Conservation (phyloP, 129 eudicot genomes). For the Centrapalus pauciflorus region DNA sequence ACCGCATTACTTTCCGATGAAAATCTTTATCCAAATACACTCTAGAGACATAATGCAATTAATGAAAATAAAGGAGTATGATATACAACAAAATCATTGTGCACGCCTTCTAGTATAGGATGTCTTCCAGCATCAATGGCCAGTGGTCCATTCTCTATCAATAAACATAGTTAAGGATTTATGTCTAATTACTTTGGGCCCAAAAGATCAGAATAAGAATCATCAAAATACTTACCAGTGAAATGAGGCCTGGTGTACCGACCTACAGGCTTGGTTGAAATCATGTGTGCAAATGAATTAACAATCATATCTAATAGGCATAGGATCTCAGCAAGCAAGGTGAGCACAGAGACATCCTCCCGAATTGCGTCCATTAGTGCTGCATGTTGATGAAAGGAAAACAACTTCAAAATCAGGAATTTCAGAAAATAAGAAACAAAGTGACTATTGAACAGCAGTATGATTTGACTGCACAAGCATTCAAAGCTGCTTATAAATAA, state of each 20-base stretch:
- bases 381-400: conserved; percentile 29
- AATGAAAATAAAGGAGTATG: conserved; percentile 17
- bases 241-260: conserved; percentile 84
- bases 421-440: conserved; percentile 9
- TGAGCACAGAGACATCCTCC: conserved; percentile 86
- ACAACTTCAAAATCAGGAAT: neutral
- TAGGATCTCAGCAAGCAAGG: conserved; percentile 88
- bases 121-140: conserved; percentile 98
- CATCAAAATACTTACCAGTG: conserved; percentile 46
- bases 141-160: conserved; percentile 85
- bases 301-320: conserved; percentile 97
- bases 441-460: conserved; percentile 1
- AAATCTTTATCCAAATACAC: neutral
- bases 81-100: conserved; percentile 87
- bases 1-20: conserved; percentile 8
- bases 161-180: conserved; percentile 2
- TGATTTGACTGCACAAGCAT: conserved; percentile 12
- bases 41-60: neutral
- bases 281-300: conserved; percentile 92
- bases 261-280: conserved; percentile 93
- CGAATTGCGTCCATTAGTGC: conserved; percentile 87
- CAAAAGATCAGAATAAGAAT: neutral
- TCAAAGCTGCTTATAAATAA: conserved; percentile 1
- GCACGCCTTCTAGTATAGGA: conserved; percentile 88
- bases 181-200: neutral